Conservation (phyloP, 2,329 filamentous ascomycete species). For the Cladosporium sp. region DNA sequence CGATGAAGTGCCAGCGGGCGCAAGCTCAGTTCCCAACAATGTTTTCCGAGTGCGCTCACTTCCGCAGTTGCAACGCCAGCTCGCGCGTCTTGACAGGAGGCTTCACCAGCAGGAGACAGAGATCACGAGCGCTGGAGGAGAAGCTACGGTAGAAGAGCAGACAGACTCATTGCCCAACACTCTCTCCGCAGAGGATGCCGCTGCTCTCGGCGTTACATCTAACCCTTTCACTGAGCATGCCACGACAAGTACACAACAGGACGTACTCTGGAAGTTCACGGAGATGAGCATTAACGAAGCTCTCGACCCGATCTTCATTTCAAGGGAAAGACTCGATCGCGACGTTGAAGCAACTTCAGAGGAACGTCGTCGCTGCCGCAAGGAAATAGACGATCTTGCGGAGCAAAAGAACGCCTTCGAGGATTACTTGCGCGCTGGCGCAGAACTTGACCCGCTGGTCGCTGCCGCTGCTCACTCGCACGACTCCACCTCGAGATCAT, state of each 20-base stretch:
- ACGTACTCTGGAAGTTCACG: conserved; percentile 87
- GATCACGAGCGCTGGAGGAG: not conserved
- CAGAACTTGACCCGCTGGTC: conserved; percentile 28
- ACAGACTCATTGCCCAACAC: not conserved
- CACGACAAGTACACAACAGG: conserved; percentile 49
- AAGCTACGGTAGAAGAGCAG: not conserved
- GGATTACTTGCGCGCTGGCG: conserved; percentile 33
- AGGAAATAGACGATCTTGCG: conserved; percentile 42
- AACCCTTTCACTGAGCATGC: not conserved
- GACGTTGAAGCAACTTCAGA: conserved; percentile 63
- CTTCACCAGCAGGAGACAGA: not conserved
- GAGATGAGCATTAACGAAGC: conserved; percentile 93
- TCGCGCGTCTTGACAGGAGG: conserved; percentile 11
- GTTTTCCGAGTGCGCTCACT: conserved; percentile 26
- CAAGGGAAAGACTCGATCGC: conserved; percentile 69
- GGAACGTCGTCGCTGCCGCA: conserved; percentile 57
- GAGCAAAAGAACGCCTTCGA: conserved; percentile 28
- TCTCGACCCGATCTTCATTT: conserved; percentile 80
- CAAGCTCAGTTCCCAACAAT: conserved; percentile 49
- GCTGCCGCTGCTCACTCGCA: conserved; percentile 7
- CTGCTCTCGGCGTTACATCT: not conserved
- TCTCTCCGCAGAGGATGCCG: conserved; percentile 2
- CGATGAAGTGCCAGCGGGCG: conserved; percentile 39
- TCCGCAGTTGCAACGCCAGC: conserved; percentile 14
- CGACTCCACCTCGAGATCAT: not conserved